A percentile compares a stretch with the other conserved stretches of the same genome.
phyloP scores from a whole-genome alignment of 2,329 filamentous ascomycete genomes.

The Phoma sp. region DNA sequence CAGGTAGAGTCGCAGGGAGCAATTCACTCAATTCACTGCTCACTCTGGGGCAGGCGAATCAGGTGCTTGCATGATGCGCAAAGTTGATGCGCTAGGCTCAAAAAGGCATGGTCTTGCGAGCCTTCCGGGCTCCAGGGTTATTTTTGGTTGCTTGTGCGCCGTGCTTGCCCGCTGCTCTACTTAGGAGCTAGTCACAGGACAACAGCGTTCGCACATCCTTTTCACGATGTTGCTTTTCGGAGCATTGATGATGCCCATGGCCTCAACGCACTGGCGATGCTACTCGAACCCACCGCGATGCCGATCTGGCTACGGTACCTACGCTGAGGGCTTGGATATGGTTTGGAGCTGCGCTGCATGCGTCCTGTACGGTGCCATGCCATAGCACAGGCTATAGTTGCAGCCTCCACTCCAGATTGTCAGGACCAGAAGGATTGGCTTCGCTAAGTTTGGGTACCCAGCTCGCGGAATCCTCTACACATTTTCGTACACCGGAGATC shows the following conservation, averaged over 20 bases:
- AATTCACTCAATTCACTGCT: constrained; percentile 27
- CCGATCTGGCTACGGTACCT: constrained; percentile 9
- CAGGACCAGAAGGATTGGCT: constrained; percentile 17
- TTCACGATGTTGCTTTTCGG: constrained; percentile 11
- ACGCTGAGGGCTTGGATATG: constrained; percentile 5
- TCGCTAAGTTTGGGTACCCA: constrained; percentile 5
- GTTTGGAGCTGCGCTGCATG: too few relatives aligned
- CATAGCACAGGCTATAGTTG: too few relatives aligned
- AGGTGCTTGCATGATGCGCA: constrained; percentile 20
- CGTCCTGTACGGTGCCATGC: too few relatives aligned
- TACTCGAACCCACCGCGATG: constrained; percentile 14
- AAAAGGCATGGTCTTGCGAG: constrained; percentile 32
- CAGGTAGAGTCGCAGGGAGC: constrained; percentile 23
- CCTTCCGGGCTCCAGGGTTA: constrained; percentile 21
- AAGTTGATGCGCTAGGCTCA: constrained; percentile 29
- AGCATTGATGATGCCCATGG: constrained; percentile 8
- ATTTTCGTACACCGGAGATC: neutral
- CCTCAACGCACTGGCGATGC: constrained; percentile 1
- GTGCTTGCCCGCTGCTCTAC: constrained; percentile 14
- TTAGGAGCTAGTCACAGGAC: constrained; percentile 20
- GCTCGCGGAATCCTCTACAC: constrained; percentile 7
- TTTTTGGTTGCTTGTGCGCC: constrained; percentile 33
- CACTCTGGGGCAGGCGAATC: constrained; percentile 14
- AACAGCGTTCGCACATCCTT: constrained; percentile 4
- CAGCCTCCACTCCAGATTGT: constrained; percentile 1